Conservation (phyloP, 768 basidiomycete species). For the Amanita molliuscula region DNA sequence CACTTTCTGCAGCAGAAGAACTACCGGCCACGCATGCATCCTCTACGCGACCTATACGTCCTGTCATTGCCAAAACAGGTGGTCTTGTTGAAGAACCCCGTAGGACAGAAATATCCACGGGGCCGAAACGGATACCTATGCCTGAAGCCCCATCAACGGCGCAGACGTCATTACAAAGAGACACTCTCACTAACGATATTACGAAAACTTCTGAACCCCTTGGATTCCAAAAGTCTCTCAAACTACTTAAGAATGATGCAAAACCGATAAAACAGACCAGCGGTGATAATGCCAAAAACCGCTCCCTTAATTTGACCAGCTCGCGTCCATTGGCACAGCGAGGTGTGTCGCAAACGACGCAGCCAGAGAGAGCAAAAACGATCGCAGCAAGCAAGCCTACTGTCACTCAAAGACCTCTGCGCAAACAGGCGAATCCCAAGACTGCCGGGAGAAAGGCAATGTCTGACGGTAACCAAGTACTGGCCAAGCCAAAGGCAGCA, state of each 20-base stretch:
- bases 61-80: not conserved
- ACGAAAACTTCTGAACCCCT: not conserved
- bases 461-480: not conserved
- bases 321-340: not conserved
- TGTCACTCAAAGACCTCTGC: not conserved
- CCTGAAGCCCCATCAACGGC: slow-evolving; percentile 7
- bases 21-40: not conserved
- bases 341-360: slow-evolving; percentile 17
- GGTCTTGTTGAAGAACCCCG: slow-evolving; percentile 1
- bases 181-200: not conserved
- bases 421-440: not conserved
- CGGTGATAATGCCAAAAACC: not conserved
- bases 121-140: slow-evolving; percentile 16
- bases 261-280: not conserved
- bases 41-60: not conserved
- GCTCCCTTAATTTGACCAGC: not conserved
- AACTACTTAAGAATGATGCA: not conserved
- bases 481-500: not conserved
- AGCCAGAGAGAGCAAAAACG: slow-evolving; percentile 16
- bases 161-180: not conserved
- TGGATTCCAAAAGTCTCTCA: not conserved
- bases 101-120: slow-evolving; percentile 11
- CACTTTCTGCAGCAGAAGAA: not conserved
- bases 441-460: not conserved
- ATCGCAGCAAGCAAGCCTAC: not conserved